phyloP scores from a whole-genome alignment of 176 grass and related monocot species.

The Oryza nivara region DNA sequence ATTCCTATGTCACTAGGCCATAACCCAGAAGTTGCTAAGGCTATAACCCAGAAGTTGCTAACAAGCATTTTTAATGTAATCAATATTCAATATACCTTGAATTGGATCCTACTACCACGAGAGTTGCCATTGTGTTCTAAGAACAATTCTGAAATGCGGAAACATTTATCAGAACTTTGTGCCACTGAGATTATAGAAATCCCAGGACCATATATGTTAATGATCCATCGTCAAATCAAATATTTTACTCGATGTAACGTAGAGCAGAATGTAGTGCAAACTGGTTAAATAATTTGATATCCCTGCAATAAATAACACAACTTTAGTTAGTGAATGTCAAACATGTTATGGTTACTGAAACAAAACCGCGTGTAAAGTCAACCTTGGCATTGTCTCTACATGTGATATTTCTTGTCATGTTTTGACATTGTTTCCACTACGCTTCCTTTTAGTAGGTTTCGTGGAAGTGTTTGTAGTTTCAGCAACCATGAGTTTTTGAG shows the following conservation, averaged over 20 bases:
- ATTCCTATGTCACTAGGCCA: conserved; percentile 5
- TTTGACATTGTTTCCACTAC: not conserved
- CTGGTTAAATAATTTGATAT: not conserved
- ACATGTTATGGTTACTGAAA: not conserved
- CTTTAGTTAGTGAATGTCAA: not conserved
- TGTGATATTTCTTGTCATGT: not conserved
- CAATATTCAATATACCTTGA: conserved; percentile 23
- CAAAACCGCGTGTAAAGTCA: not conserved
- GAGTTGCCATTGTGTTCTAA: conserved; percentile 23
- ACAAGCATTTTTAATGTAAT: conserved; percentile 18
- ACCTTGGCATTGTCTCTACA: conserved; percentile 1
- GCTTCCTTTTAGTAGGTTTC: conserved; percentile 66
- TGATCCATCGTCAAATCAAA: not conserved
- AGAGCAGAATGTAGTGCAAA: not conserved
- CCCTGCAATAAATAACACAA: not conserved
- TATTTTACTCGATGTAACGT: not conserved
- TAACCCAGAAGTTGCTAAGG: not conserved
- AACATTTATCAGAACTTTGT: not conserved
- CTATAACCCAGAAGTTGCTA: not conserved
- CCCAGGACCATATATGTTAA: not conserved
- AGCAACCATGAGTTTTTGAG: conserved; percentile 48
- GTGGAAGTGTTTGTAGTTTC: not conserved
- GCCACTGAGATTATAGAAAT: not conserved
- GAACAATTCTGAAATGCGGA: not conserved
- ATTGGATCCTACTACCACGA: conserved; percentile 1